Evolutionary conservation across 805 yeast species (phyloP).

Genomic region (Dipodascopsis uninucleata): DNA sequence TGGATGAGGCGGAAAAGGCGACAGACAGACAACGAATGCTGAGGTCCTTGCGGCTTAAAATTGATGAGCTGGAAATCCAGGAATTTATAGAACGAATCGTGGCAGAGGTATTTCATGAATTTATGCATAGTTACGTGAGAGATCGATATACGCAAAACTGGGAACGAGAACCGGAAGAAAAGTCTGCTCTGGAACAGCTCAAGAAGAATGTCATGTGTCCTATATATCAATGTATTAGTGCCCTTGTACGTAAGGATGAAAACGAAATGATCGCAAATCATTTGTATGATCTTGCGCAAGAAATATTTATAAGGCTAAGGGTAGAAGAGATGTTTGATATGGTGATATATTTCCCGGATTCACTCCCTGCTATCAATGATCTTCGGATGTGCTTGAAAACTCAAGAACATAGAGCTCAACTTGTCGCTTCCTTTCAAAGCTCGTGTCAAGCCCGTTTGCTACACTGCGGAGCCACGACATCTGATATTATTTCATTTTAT

Average conservation of each 20-base stretch:
- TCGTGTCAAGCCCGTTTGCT: slow-evolving; percentile 47
- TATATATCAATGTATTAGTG: slow-evolving; percentile 1
- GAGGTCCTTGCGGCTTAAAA: neutral
- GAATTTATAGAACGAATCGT: slow-evolving; percentile 11
- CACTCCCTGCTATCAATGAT: slow-evolving; percentile 55
- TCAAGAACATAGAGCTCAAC: slow-evolving; percentile 47
- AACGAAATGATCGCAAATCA: slow-evolving; percentile 2
- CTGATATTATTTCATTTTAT: slow-evolving; percentile 64
- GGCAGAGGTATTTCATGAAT: slow-evolving; percentile 16
- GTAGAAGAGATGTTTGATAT: slow-evolving; percentile 58
- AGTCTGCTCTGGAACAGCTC: slow-evolving; percentile 10
- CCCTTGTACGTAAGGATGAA: slow-evolving; percentile 10
- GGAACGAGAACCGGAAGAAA: slow-evolving; percentile 15
- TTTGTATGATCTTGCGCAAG: slow-evolving; percentile 14
- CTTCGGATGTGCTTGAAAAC: slow-evolving; percentile 46
- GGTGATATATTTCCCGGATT: slow-evolving; percentile 50
- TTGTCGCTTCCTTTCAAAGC: slow-evolving; percentile 50
- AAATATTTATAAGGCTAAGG: slow-evolving; percentile 16
- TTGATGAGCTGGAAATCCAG: slow-evolving; percentile 7
- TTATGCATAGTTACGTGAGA: slow-evolving; percentile 13
- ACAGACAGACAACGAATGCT: neutral
- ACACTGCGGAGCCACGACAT: slow-evolving; percentile 79
- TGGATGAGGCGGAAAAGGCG: no score
- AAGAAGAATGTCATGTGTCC: slow-evolving; percentile 7
- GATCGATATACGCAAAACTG: slow-evolving; percentile 9